These are phyloP conservation scores for Casuarina glauca DNA, from an alignment of 306 rosid genomes.

Conservation along the genomic window DNA sequence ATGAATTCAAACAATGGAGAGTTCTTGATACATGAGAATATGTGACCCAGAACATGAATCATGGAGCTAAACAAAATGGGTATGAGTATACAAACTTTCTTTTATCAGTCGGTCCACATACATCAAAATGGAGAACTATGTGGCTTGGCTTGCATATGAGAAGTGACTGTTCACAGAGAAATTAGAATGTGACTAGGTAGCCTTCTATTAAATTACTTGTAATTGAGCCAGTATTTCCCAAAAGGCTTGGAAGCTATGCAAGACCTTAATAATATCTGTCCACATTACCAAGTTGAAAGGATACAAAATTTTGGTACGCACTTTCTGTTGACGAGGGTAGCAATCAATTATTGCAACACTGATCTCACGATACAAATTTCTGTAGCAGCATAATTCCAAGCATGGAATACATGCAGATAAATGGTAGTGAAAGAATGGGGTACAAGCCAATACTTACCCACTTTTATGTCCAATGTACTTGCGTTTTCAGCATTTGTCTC, in stretches of 20 bases:
- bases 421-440: not conserved
- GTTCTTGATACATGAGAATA: too few species aligned
- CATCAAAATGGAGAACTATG: not conserved
- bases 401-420: not conserved
- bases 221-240: not conserved
- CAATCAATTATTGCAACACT: not conserved
- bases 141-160: not conserved
- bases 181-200: not conserved
- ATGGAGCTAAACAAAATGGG: too few species aligned
- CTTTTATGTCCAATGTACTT: slow-evolving; percentile 73
- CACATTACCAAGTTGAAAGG: not conserved
- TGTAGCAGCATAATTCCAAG: not conserved
- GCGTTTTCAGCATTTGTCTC: slow-evolving; percentile 60
- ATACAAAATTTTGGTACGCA: not conserved
- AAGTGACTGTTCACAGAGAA: not conserved
- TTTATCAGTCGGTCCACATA: not conserved
- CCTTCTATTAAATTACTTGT: not conserved
- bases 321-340: not conserved
- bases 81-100: too few species aligned
- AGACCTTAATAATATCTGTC: not conserved
- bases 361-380: not conserved
- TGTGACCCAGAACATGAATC: not conserved
- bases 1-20: not conserved
- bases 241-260: not conserved
- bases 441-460: slow-evolving; percentile 59